Base-by-base conservation (phyloP, 352 stramenopile species). In the Pythium biforme region DNA sequence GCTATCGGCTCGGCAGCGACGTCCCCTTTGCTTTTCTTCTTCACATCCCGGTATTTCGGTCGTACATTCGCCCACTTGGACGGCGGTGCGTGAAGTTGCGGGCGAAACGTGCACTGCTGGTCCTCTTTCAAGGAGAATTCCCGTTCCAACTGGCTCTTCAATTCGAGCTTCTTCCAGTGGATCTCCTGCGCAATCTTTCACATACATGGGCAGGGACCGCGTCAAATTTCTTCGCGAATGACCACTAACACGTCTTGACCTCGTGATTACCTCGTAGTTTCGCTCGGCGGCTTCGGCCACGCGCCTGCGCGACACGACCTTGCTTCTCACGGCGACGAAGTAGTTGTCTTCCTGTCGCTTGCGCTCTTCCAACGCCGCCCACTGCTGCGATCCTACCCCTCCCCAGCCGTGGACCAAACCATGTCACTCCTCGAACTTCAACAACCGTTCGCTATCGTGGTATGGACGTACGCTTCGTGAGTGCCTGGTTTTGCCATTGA, bases 81-180 rank as follows among this genome's bases (percentile, higher is more conserved):
- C 14, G 47, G n/a, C 1, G 61, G 51, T 14, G 68, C 33, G 31
- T 72, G 53, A 23, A 79, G 56, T 4, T 43, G 43, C 1, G 73
- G 73, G 4, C 68, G 68, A 59, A 83, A 86, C 3, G 62, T 77
- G 60, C 77, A 83, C 45, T 76, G 60, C 1, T 50, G 37, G 6
- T 57, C 43, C 31, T 77, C 64, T 45, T 68, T 45, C 25, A 64
- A 26, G 0, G 71, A 27, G 10, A 63, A 26, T 20, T 75, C 63
- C 40, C 64, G 63, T 62, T 86, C 68, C 25, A 39, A 29, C 37
- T 69, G 49, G 14, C 48, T 59, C 41, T 67, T 64, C 5, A 75
- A 59, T 34, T 60, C 48, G 23, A 74, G 26, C 25, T 72, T 83
- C 25, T 74, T 79, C 70, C 71, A 82, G 31, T 64, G 39, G 5